phyloP scores from a whole-genome alignment of 2,329 filamentous ascomycete species.

The Metarhizium humberi region DNA sequence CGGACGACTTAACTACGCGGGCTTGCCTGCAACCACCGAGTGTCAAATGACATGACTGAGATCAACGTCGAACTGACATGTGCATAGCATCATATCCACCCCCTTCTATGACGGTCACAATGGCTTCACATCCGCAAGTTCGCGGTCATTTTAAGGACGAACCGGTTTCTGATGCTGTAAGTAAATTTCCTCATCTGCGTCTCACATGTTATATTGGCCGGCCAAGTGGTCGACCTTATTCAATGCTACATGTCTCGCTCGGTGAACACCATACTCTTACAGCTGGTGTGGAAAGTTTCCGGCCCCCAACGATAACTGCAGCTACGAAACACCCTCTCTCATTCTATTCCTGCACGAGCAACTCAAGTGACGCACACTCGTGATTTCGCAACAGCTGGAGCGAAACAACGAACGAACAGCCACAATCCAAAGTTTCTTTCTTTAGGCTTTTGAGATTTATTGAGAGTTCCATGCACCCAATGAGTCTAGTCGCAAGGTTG shows the following conservation, averaged over 20 bases:
- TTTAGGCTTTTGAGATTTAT: not conserved
- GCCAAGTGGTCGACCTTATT: conserved; percentile 1
- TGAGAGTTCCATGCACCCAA: not conserved
- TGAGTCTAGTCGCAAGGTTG: conserved; percentile 12
- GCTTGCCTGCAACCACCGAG: too few relatives aligned
- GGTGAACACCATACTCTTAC: not conserved
- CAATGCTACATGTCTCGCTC: conserved; percentile 1
- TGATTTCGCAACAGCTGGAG: not conserved
- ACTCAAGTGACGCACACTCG: conserved; percentile 3
- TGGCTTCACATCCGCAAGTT: conserved; percentile 12
- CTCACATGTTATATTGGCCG: not conserved
- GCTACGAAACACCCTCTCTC: not conserved
- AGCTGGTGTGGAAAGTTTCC: not conserved
- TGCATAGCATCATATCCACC: not conserved
- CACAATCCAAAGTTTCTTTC: not conserved
- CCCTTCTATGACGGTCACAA: conserved; percentile 10
- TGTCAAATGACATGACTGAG: not conserved
- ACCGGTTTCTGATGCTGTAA: conserved; percentile 8
- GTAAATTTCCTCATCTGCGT: conserved; percentile 1
- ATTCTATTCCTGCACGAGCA: not conserved
- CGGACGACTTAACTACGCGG: not conserved
- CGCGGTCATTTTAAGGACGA: conserved; percentile 13
- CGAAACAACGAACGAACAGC: not conserved
- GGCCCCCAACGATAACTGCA: not conserved
- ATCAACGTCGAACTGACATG: not conserved